phyloP scores from a whole-genome alignment of 2,329 filamentous ascomycete species.

The Diaporthe sp. region DNA sequence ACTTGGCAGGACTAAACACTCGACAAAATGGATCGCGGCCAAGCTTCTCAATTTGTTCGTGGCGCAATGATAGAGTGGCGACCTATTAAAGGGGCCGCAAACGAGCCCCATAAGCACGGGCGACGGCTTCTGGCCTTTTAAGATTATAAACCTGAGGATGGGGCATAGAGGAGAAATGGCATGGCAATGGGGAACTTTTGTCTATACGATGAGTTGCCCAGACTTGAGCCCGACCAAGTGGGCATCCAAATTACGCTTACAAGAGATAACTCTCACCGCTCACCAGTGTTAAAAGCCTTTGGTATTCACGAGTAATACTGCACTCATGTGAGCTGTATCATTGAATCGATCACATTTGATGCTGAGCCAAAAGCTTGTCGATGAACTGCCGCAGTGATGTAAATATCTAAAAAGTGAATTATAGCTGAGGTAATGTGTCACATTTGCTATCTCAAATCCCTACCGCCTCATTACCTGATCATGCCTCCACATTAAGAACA shows the following conservation, averaged over 20 bases:
- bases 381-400: background rate
- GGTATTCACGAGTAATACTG: background rate
- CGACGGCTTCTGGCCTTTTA: background rate
- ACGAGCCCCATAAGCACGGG: background rate
- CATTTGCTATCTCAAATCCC: no score
- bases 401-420: background rate
- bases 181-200: background rate
- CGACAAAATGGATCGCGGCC: background rate
- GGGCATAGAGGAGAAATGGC: background rate
- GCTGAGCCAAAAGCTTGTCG: background rate
- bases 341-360: background rate
- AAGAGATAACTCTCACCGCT: background rate
- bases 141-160: background rate
- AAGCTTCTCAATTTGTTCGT: conserved; percentile 3
- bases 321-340: background rate
- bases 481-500: background rate
- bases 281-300: background rate
- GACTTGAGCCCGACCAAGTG: background rate
- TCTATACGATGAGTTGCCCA: background rate
- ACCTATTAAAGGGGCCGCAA: background rate
- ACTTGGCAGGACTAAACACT: background rate
- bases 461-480: background rate
- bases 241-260: background rate
- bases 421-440: background rate
- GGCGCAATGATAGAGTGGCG: background rate